These are phyloP conservation scores for Ophiosphaerella herpotricha DNA, from an alignment of 2,329 filamentous ascomycete species.

Conservation along the genomic window DNA sequence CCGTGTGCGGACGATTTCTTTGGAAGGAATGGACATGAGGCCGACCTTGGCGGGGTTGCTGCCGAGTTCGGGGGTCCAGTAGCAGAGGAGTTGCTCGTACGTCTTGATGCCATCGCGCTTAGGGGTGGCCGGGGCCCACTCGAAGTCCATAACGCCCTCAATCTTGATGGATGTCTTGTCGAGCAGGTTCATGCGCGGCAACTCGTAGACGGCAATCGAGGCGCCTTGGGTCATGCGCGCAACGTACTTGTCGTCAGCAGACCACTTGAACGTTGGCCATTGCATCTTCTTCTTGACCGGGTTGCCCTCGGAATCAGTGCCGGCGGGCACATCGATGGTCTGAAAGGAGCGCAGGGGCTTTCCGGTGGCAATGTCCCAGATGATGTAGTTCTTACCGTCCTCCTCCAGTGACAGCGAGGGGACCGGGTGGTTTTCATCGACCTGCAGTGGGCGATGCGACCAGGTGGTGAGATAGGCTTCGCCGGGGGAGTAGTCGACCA, in stretches of 20 bases:
- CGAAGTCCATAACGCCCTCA: conserved; percentile 95
- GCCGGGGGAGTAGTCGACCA: conserved; percentile 91
- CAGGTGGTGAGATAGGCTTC: conserved; percentile 96
- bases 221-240: conserved; percentile 86
- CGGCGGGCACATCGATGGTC: conserved; percentile 77
- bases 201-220: conserved; percentile 89
- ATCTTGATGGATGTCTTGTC: conserved; percentile 95
- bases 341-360: conserved; percentile 92
- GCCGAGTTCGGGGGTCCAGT: conserved; percentile 98
- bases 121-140: conserved; percentile 88
- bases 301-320: conserved; percentile 65
- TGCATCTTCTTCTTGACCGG: conserved; percentile 87
- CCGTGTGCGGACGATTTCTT: conserved; percentile 89
- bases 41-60: conserved; percentile 97
- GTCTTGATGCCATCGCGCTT: conserved; percentile 83
- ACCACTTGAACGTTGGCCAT: conserved; percentile 99
- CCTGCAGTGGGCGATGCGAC: conserved; percentile 91
- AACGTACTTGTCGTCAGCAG: conserved; percentile 94
- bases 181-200: conserved; percentile 85
- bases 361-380: conserved; percentile 92
- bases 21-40: conserved; percentile 93
- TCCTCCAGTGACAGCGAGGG: conserved; percentile 78
- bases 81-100: conserved; percentile 96
- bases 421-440: conserved; percentile 86
- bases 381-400: conserved; percentile 98